Evolutionary conservation across 2,329 filamentous ascomycete genomes (phyloP), one percentile per base, ranked within the genome.

Genomic region (Talaromyces rugulosus): DNA sequence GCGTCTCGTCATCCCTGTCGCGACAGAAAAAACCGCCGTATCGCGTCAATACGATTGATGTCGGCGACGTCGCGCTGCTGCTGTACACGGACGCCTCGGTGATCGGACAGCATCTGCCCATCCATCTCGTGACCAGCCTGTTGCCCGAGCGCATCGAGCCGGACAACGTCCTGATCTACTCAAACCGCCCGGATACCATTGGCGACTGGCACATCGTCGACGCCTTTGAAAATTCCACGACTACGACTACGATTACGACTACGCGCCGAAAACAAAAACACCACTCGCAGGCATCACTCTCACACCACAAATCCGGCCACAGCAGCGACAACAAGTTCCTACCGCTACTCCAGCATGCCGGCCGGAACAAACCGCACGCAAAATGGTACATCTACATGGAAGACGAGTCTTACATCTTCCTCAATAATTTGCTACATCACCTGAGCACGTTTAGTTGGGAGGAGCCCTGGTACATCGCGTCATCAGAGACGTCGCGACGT

Each of bases 281-380:
- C 18, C 33, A 28, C 55, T 56, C 23, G 3, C 61, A 68, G 27
- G 64, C 66, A 14, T 70, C 70, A 51, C 55, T 60, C 53, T 61
- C 60, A 14, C 66, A 71, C 53, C 30, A 58, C 11, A 79, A 78
- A 1, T 73, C 71, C 16, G 86, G 84, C 84, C 77, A 77, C 28
- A 71, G 87, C 33, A 85, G 87, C 75, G 86, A 85, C 73, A 87
- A 85, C 75, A 87, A 87, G 72, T 86, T 85, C 67, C 73, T 85
- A 50, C 83, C 85, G 66, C 85, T 86, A 66, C 80, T 83, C 16
- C 80, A 84, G 70, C 82, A 84, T 71, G 72, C 81, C 0, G 85
- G 80, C 61, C 68, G 71, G 34, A 72, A 81, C 70, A 76, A 78
- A 12, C 83, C 83, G 16, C 68, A 77, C 64, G 81, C 81, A 60